Evolutionary conservation across 495 filamentous ascomycete species (phyloP), one percentile per base, ranked within the genome.

Genomic region (Lasiosphaeris hirsuta): DNA sequence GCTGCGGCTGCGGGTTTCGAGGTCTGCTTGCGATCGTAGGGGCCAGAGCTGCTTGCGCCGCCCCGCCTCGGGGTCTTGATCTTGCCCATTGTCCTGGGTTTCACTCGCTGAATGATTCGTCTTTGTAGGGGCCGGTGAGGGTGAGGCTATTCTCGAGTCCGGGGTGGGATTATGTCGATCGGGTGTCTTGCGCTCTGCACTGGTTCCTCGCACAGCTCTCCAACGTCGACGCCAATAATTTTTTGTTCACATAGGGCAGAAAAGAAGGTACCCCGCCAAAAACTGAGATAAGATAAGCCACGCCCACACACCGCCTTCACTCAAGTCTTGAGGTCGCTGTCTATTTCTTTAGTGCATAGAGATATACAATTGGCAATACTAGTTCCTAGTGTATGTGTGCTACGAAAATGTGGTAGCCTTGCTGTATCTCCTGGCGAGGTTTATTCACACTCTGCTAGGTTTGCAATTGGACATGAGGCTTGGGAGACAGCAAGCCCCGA

Each of bases 51-150:
- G 44, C 74, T 64, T 18, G 78, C 75, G 60, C 72, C 74, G 58
- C 79, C 81, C 72, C 83, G 83, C 78, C 88, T 90, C 46, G 75
- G 68, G 19, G 76, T 71, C 58, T 81, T 78, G n/a, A 75, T 73
- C 72, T 87, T 87, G n/a, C 77, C 80, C 84, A 86, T 86, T 19
- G 40, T 63, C 36, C 33, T 5, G 11, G 36, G 15, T 9, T 19
- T 4, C 10, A 51, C 34, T 39, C 1, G 34, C 3, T 15, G 35
- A 11, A 7, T 9, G 40, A n/a, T 41, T 7, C 23, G 23, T 30
- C 23, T 30, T n/a, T 2, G 33, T n/a, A 50, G 48, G 8, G 14
- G 10, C 23, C 35, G 36, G 19, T 2, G 13, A 17, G 10, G 4
- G 9, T 7, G n/a, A 13, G 10, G 17, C 15, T 9, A 8, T 14